Evolutionary conservation across 768 basidiomycete genomes (phyloP).

Genomic region (Boletus pseudo-olivaceus): DNA sequence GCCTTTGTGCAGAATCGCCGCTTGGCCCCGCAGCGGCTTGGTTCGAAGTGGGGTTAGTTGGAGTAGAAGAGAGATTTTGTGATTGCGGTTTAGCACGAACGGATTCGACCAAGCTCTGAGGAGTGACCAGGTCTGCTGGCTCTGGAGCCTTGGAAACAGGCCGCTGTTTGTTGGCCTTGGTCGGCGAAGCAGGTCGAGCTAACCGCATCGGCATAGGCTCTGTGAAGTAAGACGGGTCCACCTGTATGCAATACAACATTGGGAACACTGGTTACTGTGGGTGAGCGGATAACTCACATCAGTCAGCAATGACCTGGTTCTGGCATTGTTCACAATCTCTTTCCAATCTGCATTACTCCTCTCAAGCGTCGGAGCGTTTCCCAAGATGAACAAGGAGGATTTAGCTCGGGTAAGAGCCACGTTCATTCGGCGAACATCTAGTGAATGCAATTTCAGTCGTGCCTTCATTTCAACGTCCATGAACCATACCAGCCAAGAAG

Average conservation of each 20-base stretch:
- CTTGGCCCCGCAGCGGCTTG: constrained; percentile 2
- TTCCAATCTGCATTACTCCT: constrained; percentile 80
- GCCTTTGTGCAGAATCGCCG: constrained; percentile 7
- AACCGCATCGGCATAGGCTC: constrained; percentile 18
- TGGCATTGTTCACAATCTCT: constrained; percentile 73
- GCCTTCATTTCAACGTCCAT: not conserved
- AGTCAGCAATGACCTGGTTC: constrained; percentile 55
- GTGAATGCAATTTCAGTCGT: not conserved
- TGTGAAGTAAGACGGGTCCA: constrained; percentile 40
- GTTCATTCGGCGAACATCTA: constrained; percentile 89
- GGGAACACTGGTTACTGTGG: not conserved
- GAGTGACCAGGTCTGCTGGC: constrained; percentile 38
- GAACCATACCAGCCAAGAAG: constrained; percentile 70
- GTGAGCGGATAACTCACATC: constrained; percentile 43
- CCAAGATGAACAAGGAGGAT: constrained; percentile 91
- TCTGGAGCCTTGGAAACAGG: constrained; percentile 13
- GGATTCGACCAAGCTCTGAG: constrained; percentile 33
- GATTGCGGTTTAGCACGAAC: constrained; percentile 24
- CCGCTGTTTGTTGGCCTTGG: constrained; percentile 23
- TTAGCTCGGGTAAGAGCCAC: constrained; percentile 97
- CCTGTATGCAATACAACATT: constrained; percentile 14
- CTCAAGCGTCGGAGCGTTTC: constrained; percentile 85
- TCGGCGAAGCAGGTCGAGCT: constrained; percentile 18
- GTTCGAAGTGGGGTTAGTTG: not conserved
- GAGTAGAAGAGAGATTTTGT: constrained; percentile 7